Evolutionary conservation across 2,329 filamentous ascomycete genomes (phyloP), one percentile per base, ranked within the genome.

Genomic region (Exophiala viscosa): DNA sequence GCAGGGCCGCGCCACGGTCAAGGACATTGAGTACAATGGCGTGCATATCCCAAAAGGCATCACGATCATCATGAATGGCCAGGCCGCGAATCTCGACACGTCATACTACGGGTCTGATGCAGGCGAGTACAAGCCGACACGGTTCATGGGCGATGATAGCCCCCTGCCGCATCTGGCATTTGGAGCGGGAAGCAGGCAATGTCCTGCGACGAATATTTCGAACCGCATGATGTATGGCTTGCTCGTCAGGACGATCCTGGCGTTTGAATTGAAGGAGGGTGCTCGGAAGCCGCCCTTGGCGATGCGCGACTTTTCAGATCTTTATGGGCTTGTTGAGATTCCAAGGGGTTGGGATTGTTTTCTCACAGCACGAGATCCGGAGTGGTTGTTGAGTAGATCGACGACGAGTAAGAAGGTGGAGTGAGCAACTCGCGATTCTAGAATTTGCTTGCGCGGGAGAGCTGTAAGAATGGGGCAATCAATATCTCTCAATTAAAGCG

Each of bases 71-170:
- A 52, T 52, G 50, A 52, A 52, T 15, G 32, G n/a, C 15, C 50
- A 36, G 17, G 35, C n/a, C 8, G 44, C 32, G n/a, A 48, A 52
- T 31, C 50, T 34, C 15, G 43, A 47, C 17, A 11, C 43, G 7
- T 43, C 35, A 7, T 28, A 47, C n/a, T 52, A 34, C 38, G 50
- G 50, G 3, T 35, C 43, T 9, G 50, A 52, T n/a, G 43, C 50
- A 32, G 9, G 14, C n/a, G 11, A 9, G 13, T 52, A 42, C 34
- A 52, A 52, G 3, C 50, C 50, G 6, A 14, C n/a, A 14, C n/a
- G 50, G 10, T 52, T 52, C 15, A 20, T 52, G 35, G 17, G 9
- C 5, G 31, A 47, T 31, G 32, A 33, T 5, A 23, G n/a, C n/a
- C 13, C 17, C 8, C 43, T 52, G 10, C 50, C 50, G 2, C 43